Evolutionary conservation across 257 asterid species (phyloP), one percentile per base, ranked within the genome.

Genomic region (Primulina huaijiensis): DNA sequence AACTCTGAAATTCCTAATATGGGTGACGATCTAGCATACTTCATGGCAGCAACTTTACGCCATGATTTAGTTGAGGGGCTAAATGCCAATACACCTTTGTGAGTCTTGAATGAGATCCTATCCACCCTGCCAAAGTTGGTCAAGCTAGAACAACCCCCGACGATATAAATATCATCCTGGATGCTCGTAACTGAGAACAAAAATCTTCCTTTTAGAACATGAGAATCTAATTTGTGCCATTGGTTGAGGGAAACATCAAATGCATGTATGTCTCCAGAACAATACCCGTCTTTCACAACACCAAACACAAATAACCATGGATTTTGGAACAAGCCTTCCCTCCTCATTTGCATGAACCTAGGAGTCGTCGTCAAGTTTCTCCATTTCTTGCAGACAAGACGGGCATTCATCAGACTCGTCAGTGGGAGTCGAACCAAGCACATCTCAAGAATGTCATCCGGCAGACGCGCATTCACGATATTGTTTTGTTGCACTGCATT

Each of bases 131-230:
- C 97, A 2, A 84, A 89, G 79, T 89, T 91, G 46, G 96, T 80
- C 86, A 94, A 80, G 90, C 99, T 94, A 70, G 99, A 87, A 81
- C 97, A 81, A 59, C 99, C 99, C 35, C 99, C 99, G 7, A 88
- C 92, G 0, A 89, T 73, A 46, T 85, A 91, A 73, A 94, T 74
- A 31, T 91, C 90, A 40, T 88, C 91, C 46, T 74, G 85, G 34
- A 87, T 69, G 74, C 90, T 82, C 46, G 96, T 85, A 58, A 89
- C 87, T 6, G 99, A 91, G 62, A 91, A 94, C 75, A 88, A 67
- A 70, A 89, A 94, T 72, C 95, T 84, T 64, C 97, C 99, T 63
- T 70, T 81, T 64, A 94, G 89, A 65, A 81, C 62, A 46, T 74
- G 95, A 14, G 96, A 81, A 60, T 91, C 89, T 12, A 91, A 82